Conservation (phyloP, 768 basidiomycete genomes). For the Leucosporidium scottii region DNA sequence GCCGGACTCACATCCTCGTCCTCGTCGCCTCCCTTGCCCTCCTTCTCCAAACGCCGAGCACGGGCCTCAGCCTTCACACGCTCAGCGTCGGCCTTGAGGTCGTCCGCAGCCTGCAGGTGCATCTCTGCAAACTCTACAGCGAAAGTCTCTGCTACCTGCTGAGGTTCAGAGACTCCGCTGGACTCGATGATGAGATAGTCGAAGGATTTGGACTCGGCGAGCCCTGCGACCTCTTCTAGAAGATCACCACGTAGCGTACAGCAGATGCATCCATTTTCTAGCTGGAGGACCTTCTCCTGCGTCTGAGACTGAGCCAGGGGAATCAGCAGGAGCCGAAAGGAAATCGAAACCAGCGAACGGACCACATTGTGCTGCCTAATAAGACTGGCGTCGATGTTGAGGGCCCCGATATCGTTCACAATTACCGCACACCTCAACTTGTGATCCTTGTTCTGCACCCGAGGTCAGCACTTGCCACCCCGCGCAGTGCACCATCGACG, state of each 20-base stretch:
- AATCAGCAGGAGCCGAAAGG: background rate
- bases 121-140: conserved; percentile 36
- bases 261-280: conserved; percentile 40
- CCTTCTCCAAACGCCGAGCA: background rate
- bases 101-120: conserved; percentile 28
- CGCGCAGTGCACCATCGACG: no score
- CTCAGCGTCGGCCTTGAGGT: conserved; percentile 11
- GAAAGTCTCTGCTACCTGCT: conserved; percentile 43
- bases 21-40: background rate
- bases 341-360: background rate
- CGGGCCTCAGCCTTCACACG: conserved; percentile 10
- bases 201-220: conserved; percentile 37
- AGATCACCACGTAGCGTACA: conserved; percentile 41
- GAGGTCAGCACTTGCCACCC: background rate
- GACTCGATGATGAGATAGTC: conserved; percentile 43
- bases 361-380: background rate
- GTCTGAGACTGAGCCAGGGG: conserved; percentile 22
- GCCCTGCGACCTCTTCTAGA: conserved; percentile 40
- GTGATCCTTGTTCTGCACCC: conserved; percentile 24
- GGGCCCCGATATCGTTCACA: conserved; percentile 41
- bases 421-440: conserved; percentile 39
- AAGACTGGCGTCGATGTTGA: conserved; percentile 35
- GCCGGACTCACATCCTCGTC: background rate
- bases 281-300: conserved; percentile 40
- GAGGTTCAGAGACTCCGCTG: conserved; percentile 41